These are phyloP conservation scores for Naumovozyma castellii DNA, from an alignment of 805 yeast genomes.

Conservation along the genomic window DNA sequence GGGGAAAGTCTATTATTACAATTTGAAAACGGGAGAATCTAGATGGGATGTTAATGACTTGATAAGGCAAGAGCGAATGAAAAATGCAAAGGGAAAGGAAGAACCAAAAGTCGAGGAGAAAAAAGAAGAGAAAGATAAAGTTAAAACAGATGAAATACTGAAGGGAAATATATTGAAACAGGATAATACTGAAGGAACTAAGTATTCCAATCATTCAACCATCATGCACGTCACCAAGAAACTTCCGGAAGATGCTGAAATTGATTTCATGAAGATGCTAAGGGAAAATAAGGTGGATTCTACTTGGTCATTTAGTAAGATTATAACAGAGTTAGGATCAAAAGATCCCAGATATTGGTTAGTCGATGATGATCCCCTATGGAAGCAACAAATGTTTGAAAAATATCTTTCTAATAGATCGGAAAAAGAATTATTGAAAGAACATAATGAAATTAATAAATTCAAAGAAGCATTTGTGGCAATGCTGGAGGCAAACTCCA, in stretches of 20 bases:
- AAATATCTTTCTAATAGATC: slow-evolving; percentile 46
- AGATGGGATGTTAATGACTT: slow-evolving; percentile 69
- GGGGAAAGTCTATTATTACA: slow-evolving; percentile 62
- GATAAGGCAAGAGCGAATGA: slow-evolving; percentile 27
- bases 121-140: background rate
- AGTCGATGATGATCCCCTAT: slow-evolving; percentile 45
- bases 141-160: too few species aligned
- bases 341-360: slow-evolving; percentile 60
- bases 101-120: background rate
- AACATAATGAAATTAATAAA: slow-evolving; percentile 43
- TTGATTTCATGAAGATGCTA: slow-evolving; percentile 44
- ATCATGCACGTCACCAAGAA: slow-evolving; percentile 23
- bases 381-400: slow-evolving; percentile 55
- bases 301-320: slow-evolving; percentile 64
- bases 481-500: slow-evolving; percentile 35
- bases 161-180: background rate
- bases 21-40: slow-evolving; percentile 51
- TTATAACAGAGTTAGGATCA: slow-evolving; percentile 46
- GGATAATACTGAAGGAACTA: background rate
- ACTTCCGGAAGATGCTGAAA: slow-evolving; percentile 33
- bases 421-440: slow-evolving; percentile 43
- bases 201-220: slow-evolving; percentile 19
- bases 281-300: slow-evolving; percentile 51
- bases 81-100: slow-evolving; percentile 9
- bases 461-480: slow-evolving; percentile 46